A percentile compares a stretch with the other conserved stretches of the same genome.
These are phyloP conservation scores for Danielia reshetovae DNA, from an alignment of 805 yeast genomes.

Conservation along the genomic window DNA sequence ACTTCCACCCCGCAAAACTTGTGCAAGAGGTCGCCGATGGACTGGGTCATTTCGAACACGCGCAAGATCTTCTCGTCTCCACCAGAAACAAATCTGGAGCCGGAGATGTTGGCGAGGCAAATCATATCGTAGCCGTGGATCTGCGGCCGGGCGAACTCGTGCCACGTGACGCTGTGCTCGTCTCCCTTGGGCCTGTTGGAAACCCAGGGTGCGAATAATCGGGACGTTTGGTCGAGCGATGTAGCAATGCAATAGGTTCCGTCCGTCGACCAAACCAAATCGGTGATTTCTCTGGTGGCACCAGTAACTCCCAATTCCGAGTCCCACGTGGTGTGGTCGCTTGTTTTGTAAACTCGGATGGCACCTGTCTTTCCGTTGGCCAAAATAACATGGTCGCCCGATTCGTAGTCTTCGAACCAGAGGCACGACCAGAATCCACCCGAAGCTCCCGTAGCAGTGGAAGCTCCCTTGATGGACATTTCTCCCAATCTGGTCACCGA, in stretches of 20 bases:
- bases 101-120: constrained; percentile 59
- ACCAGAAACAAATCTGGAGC: constrained; percentile 75
- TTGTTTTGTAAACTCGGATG: constrained; percentile 69
- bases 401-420: constrained; percentile 53
- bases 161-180: constrained; percentile 49
- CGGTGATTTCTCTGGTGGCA: constrained; percentile 69
- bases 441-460: constrained; percentile 94
- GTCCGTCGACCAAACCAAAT: constrained; percentile 65
- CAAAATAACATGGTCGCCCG: constrained; percentile 42
- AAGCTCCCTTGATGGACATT: constrained; percentile 91
- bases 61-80: constrained; percentile 94
- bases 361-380: constrained; percentile 93
- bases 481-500: constrained; percentile 83
- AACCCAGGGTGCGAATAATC: constrained; percentile 69
- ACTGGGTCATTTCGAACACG: constrained; percentile 82
- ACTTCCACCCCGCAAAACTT: constrained; percentile 47
- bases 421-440: constrained; percentile 61
- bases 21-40: constrained; percentile 61
- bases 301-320: constrained; percentile 68
- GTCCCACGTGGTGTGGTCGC: constrained; percentile 34
- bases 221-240: constrained; percentile 90
- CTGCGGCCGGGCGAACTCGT: constrained; percentile 94
- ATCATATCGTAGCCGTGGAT: constrained; percentile 98
- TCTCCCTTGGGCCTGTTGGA: constrained; percentile 17
- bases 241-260: constrained; percentile 72